phyloP scores from a whole-genome alignment of 345 rosid species.

The Salix viminalis region DNA sequence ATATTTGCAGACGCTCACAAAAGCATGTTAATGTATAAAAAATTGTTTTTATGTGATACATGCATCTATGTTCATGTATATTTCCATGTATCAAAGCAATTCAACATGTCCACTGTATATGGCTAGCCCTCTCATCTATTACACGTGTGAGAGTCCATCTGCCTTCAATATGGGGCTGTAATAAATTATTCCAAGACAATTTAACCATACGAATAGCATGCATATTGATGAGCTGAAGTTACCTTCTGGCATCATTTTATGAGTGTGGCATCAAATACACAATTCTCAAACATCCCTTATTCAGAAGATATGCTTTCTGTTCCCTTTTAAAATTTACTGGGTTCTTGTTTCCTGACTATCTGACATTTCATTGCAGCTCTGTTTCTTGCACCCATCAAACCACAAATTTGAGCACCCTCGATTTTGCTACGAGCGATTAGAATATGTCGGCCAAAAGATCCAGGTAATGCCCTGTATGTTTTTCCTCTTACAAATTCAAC shows the following conservation, averaged over 20 bases:
- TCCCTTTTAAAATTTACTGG: background rate
- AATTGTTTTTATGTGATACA: background rate
- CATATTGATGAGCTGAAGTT: too few species aligned
- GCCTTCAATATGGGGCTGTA: background rate
- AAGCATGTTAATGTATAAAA: background rate
- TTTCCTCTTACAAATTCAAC: background rate
- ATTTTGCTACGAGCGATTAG: conserved; percentile 79
- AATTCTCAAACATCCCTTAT: background rate
- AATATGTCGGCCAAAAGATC: conserved; percentile 89
- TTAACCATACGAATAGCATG: too few species aligned
- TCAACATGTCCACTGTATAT: background rate
- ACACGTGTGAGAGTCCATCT: background rate
- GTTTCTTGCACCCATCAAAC: conserved; percentile 96
- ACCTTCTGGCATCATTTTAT: background rate
- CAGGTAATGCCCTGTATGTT: conserved; percentile 47
- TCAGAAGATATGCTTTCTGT: background rate
- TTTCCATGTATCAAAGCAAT: background rate
- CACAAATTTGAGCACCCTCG: conserved; percentile 91
- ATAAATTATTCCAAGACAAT: too few species aligned
- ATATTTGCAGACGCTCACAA: background rate
- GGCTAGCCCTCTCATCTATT: background rate
- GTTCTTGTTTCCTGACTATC: conserved; percentile 10
- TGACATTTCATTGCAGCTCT: conserved; percentile 49
- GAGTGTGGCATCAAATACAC: background rate
- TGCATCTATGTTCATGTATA: background rate